These are phyloP conservation scores for Barnettozyma vustinii DNA, from an alignment of 805 yeast genomes.

Conservation along the genomic window DNA sequence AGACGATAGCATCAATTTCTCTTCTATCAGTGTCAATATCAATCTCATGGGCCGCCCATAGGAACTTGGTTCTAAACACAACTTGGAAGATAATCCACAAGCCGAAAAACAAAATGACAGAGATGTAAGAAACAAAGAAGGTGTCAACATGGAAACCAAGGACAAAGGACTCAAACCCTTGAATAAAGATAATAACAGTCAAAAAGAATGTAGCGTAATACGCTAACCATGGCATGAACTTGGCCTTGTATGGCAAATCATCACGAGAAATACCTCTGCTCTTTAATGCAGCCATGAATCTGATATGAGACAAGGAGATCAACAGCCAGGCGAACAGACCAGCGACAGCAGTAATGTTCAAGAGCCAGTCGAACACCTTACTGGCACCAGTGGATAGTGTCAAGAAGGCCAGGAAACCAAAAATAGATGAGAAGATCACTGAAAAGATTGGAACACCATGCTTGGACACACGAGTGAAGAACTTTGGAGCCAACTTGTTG, in stretches of 20 bases:
- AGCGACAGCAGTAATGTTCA: slow-evolving; percentile 65
- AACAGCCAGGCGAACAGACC: slow-evolving; percentile 68
- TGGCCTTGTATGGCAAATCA: slow-evolving; percentile 64
- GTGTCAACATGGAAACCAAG: slow-evolving; percentile 40
- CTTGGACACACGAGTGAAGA: slow-evolving; percentile 42
- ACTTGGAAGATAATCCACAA: slow-evolving; percentile 5
- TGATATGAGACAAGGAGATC: slow-evolving; percentile 53
- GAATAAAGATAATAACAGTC: slow-evolving; percentile 52
- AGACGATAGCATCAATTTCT: slow-evolving; percentile 47
- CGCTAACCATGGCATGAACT: slow-evolving; percentile 57
- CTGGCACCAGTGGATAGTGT: slow-evolving; percentile 45
- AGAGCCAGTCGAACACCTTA: slow-evolving; percentile 60
- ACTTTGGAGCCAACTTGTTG: slow-evolving; percentile 49
- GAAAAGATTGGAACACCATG: slow-evolving; percentile 55
- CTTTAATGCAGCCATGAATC: slow-evolving; percentile 61
- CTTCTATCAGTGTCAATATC: slow-evolving; percentile 10
- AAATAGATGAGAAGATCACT: slow-evolving; percentile 47
- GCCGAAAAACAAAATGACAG: slow-evolving; percentile 48
- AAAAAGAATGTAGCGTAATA: slow-evolving; percentile 52
- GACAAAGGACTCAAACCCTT: slow-evolving; percentile 63
- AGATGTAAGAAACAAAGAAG: slow-evolving; percentile 65
- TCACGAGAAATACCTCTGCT: slow-evolving; percentile 58
- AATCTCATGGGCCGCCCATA: slow-evolving; percentile 2
- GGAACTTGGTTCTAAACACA: slow-evolving; percentile 4
- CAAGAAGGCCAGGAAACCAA: slow-evolving; percentile 59